Evolutionary conservation across 345 rosid genomes (phyloP), one percentile per base, ranked within the genome.

Genomic region (Rhodomyrtus tomentosa): DNA sequence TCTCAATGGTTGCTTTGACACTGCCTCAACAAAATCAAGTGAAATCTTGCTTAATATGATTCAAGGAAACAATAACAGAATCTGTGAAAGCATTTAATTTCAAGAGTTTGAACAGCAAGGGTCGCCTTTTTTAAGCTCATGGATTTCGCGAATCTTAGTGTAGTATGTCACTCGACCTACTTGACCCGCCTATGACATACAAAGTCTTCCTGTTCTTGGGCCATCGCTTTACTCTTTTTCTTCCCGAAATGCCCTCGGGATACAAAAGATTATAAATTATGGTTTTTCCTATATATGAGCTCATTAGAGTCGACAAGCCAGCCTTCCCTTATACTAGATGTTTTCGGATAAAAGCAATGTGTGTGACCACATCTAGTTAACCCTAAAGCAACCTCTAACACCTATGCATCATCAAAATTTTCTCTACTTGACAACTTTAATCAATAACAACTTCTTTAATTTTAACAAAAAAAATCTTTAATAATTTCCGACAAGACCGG

Each of bases 1-100:
- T 93, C 81, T 97, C 99, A 82, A 97, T 97, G 76, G 99, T 95
- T 68, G 92, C 88, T 89, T 93, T 97, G 21, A 97, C 98, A 88
- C 99, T 97, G 92, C 91, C 88, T 42, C n/a, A 45, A 16, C 24
- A 52, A 42, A 55, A 50, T 0, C 76, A 38, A 68, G 36, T 68
- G 45, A 36, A 68, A 68, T 68, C 79, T 20, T 68, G 45, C 79
- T 68, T 9, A 36, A 21, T 68, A 18, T 68, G 13, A 36, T 68
- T 36, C 45, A 68, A 20, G 25, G 45, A 68, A 36, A 68, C 25
- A 68, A 68, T 9, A 24, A 68, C 45, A 36, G 45, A 68, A 68
- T 45, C 14, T 2, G 25, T 68, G 45, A 36, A 32, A 36, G 79
- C 45, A 20, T 68, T 36, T 36, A 36, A 36, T 36, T 68, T 68